Evolutionary conservation across 352 stramenopile genomes (phyloP), one percentile per base, ranked within the genome.

Genomic region (Aphanomyces astaci): DNA sequence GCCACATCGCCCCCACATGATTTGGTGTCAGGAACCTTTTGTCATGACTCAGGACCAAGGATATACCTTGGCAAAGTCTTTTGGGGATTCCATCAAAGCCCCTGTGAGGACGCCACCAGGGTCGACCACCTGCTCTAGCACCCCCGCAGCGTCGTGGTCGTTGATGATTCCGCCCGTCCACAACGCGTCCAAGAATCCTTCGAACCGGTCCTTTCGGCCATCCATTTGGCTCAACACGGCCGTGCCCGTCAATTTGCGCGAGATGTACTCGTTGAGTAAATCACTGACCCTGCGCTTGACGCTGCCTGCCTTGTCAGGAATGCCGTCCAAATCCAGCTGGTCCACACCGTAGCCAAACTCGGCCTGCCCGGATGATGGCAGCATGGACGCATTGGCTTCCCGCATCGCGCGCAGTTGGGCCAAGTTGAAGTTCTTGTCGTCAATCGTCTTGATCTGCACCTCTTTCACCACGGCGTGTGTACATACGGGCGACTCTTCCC

Each of bases 381-480:
- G n/a, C 22, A 72, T 57, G 2, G 70, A 27, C 46, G 86, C 79
- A 56, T 88, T 86, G 7, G 81, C 80, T 66, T 94, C 86, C 32
- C 82, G 78, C 32, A 77, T 92, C 28, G 80, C 76, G 0, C 88
- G 82, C 32, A 96, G 75, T 63, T 94, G 91, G 55, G 93, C 87
- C 9, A 96, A 73, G 15, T 86, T 89, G 66, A 87, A 84, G 28
- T 68, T 68, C 7, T 52, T 51, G 28, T 90, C 79, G 70, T 90
- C 91, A 52, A 95, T 86, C 24, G 91, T 84, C 70, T 95, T 95
- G 64, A 96, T 95, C 70, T 96, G 80, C 25, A 96, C 89, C 56
- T 96, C 82, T 66, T 92, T 89, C 22, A 96, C 88, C 15, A 91
- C 78, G 19, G 94, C 76, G 62, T 90, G 77, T 22, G 87, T 79